Conservation (phyloP, 2,329 filamentous ascomycete species). For the Phialemoniopsis sp. region DNA sequence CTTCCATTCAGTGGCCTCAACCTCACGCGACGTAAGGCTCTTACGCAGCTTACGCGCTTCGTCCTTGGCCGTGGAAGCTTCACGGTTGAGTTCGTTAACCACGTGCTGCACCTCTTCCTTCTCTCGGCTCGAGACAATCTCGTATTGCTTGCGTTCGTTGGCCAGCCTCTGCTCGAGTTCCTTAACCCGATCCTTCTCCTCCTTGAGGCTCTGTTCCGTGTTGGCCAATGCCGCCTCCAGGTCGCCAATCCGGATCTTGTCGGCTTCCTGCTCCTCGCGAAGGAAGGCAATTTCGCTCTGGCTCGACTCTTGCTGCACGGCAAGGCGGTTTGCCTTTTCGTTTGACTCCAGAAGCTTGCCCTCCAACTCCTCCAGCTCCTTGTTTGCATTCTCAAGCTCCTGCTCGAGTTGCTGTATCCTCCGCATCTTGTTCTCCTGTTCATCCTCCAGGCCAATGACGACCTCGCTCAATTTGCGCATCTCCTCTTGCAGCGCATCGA, state of each 20-base stretch:
- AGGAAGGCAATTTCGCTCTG: slow-evolving; percentile 93
- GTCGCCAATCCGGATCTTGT: slow-evolving; percentile 97
- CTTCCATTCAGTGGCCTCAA: slow-evolving; percentile 88
- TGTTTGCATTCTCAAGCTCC: slow-evolving; percentile 78
- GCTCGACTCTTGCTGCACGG: slow-evolving; percentile 87
- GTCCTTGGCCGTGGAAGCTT: slow-evolving; percentile 78
- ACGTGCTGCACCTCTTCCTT: slow-evolving; percentile 94
- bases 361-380: slow-evolving; percentile 82
- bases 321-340: slow-evolving; percentile 80
- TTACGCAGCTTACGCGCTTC: slow-evolving; percentile 80
- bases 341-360: slow-evolving; percentile 79
- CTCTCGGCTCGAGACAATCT: slow-evolving; percentile 80
- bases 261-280: slow-evolving; percentile 91
- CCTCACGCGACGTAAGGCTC: slow-evolving; percentile 75
- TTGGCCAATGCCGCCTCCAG: slow-evolving; percentile 79
- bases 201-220: slow-evolving; percentile 73
- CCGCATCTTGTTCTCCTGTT: slow-evolving; percentile 72
- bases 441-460: slow-evolving; percentile 83
- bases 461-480: slow-evolving; percentile 90
- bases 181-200: slow-evolving; percentile 73
- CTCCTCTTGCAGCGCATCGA: slow-evolving; percentile 86
- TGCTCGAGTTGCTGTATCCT: slow-evolving; percentile 79
- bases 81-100: slow-evolving; percentile 86
- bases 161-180: slow-evolving; percentile 73
- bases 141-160: slow-evolving; percentile 79